phyloP scores from a whole-genome alignment of 805 yeast genomes.

The Candida gorgasii region DNA sequence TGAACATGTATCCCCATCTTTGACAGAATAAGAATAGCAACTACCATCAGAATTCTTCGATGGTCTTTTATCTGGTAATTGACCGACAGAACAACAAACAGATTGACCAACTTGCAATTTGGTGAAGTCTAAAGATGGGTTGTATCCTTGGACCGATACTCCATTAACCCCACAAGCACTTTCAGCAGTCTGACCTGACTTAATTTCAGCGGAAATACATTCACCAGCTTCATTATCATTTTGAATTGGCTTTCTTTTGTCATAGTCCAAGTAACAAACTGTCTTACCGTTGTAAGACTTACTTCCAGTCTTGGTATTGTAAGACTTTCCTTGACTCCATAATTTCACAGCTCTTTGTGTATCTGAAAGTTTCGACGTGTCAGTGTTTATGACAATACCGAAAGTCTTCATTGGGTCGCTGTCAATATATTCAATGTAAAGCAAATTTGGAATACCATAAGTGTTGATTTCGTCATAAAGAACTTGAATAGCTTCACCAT shows the following conservation, averaged over 20 bases:
- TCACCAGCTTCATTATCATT: slow-evolving; percentile 15
- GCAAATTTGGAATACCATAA: slow-evolving; percentile 14
- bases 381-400: slow-evolving; percentile 15
- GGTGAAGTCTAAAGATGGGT: slow-evolving; percentile 12
- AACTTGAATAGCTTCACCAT: slow-evolving; percentile 9
- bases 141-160: slow-evolving; percentile 13
- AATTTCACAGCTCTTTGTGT: slow-evolving; percentile 15
- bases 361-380: slow-evolving; percentile 7
- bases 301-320: slow-evolving; percentile 12
- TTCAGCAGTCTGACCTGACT: background rate
- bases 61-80: slow-evolving; percentile 12
- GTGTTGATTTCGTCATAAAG: slow-evolving; percentile 12
- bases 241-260: slow-evolving; percentile 9
- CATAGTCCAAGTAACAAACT: slow-evolving; percentile 12
- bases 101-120: slow-evolving; percentile 13
- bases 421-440: slow-evolving; percentile 15
- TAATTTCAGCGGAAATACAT: slow-evolving; percentile 11
- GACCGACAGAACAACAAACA: slow-evolving; percentile 14
- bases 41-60: slow-evolving; percentile 18
- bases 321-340: slow-evolving; percentile 15
- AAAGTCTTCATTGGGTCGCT: slow-evolving; percentile 15
- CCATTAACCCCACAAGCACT: slow-evolving; percentile 12
- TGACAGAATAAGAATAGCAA: slow-evolving; percentile 16
- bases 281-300: slow-evolving; percentile 8
- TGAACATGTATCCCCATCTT: slow-evolving; percentile 18